phyloP scores from a whole-genome alignment of 2,329 filamentous ascomycete genomes.

The Gaeumannomyces tritici region DNA sequence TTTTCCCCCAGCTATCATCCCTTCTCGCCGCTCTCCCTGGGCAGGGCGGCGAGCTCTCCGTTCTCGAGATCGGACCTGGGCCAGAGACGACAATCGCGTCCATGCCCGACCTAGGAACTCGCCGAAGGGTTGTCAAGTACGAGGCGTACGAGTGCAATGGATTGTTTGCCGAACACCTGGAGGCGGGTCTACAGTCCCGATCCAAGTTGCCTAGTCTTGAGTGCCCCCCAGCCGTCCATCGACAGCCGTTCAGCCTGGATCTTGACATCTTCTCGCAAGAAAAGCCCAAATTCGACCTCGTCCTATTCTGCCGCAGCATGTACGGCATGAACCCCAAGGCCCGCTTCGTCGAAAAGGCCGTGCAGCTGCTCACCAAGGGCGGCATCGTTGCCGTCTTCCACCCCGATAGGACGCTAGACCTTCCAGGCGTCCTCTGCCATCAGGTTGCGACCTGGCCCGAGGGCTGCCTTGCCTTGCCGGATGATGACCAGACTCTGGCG shows the following conservation, averaged over 20 bases:
- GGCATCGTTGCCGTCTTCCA: conserved; percentile 46
- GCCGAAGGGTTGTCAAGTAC: conserved; percentile 36
- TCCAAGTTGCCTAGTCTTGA: conserved; percentile 30
- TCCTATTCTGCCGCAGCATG: conserved; percentile 58
- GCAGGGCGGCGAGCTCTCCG: conserved; percentile 31
- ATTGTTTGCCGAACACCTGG: conserved; percentile 31
- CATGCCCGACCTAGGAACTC: conserved; percentile 29
- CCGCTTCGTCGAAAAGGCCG: conserved; percentile 31
- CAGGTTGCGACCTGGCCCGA: conserved; percentile 33
- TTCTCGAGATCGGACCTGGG: conserved; percentile 52
- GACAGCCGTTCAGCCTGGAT: conserved; percentile 25
- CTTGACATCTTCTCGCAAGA: conserved; percentile 2
- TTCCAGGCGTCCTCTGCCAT: conserved; percentile 39
- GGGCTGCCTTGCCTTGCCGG: conserved; percentile 28
- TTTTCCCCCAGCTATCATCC: conserved; percentile 36
- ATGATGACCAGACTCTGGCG: conserved; percentile 31
- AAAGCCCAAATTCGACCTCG: conserved; percentile 36
- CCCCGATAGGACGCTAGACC: conserved; percentile 27
- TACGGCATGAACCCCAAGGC: conserved; percentile 45
- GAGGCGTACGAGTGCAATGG: conserved; percentile 42
- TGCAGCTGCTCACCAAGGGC: conserved; percentile 35
- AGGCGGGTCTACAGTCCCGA: conserved; percentile 28
- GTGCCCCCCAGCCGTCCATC: conserved; percentile 25
- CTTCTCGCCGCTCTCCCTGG: conserved; percentile 29
- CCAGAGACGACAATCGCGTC: conserved; percentile 40